Conservation (phyloP, 352 stramenopile genomes). For the Peronospora destructor region DNA sequence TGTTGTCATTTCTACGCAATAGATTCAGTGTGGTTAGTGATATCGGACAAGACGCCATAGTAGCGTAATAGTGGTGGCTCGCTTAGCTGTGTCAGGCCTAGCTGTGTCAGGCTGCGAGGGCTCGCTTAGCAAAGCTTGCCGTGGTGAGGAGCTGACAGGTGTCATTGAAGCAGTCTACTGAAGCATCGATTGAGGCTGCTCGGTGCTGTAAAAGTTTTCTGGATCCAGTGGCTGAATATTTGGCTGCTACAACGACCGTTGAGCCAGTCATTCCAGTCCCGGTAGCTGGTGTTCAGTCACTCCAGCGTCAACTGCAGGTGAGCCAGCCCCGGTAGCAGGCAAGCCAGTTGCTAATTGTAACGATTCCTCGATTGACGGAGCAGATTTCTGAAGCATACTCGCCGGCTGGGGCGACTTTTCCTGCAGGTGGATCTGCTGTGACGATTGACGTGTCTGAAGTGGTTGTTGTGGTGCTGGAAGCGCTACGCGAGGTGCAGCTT, state of each 20-base stretch:
- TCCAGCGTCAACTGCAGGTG: too few relatives aligned
- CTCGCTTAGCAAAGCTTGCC: neutral
- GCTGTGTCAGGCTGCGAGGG: slow-evolving; percentile 3
- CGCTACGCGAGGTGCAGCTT: slow-evolving; percentile 11
- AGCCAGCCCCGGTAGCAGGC: too few relatives aligned
- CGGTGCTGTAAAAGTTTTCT: slow-evolving; percentile 5
- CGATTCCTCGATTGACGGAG: neutral
- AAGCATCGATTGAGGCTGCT: slow-evolving; percentile 5
- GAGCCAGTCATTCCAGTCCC: too few relatives aligned
- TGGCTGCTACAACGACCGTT: too few relatives aligned
- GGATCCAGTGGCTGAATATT: slow-evolving; percentile 5
- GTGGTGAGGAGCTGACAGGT: slow-evolving; percentile 7
- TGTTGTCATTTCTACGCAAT: slow-evolving; percentile 19
- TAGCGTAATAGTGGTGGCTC: slow-evolving; percentile 1
- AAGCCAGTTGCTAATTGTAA: too few relatives aligned
- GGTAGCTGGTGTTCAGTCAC: too few relatives aligned
- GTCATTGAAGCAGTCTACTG: neutral
- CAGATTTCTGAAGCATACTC: neutral
- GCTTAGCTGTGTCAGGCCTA: slow-evolving; percentile 4
- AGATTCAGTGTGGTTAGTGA: slow-evolving; percentile 47
- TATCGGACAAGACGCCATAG: slow-evolving; percentile 40
- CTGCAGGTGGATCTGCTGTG: slow-evolving; percentile 1
- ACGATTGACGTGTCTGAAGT: slow-evolving; percentile 10
- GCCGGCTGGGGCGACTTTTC: slow-evolving; percentile 4
- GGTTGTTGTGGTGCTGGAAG: slow-evolving; percentile 25